A percentile compares a stretch with the other conserved stretches of the same genome.
Conservation (phyloP, 176 grass and related monocot species). For the Musa schizocarpa region DNA sequence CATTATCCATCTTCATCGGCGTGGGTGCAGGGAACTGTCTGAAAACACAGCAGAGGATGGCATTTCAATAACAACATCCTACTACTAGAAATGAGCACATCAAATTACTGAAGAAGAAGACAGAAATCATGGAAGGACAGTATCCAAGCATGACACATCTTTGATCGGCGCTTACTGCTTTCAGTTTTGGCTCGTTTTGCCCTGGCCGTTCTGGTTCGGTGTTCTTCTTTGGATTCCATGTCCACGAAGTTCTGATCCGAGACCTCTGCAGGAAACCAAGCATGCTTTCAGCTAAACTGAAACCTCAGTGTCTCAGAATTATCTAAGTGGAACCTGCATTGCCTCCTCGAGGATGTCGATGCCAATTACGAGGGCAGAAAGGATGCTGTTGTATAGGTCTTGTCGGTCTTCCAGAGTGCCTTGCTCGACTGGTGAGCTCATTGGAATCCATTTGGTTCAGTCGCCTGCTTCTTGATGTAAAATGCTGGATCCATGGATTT, state of each 20-base stretch:
- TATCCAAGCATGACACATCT: not conserved
- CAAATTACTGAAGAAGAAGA: not conserved
- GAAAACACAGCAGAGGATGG: not conserved
- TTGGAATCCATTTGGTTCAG: not conserved
- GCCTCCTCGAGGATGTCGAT: not conserved
- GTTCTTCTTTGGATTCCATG: not conserved
- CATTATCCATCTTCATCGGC: not conserved
- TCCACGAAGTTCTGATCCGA: not conserved
- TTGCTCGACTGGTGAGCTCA: not conserved
- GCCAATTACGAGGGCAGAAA: not conserved
- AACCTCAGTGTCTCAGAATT: not conserved
- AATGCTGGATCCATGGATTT: not conserved
- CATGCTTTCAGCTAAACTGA: not conserved
- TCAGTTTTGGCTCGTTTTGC: not conserved
- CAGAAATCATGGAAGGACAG: no score
- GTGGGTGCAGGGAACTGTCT: not conserved
- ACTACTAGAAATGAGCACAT: not conserved
- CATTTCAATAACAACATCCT: not conserved
- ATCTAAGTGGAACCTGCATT: not conserved
- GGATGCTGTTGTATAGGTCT: not conserved
- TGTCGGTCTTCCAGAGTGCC: not conserved
- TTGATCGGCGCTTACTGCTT: not conserved
- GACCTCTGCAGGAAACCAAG: not conserved
- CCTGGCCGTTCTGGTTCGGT: not conserved
- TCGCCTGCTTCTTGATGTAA: not conserved